These are phyloP conservation scores for Suhomyces bokatorum DNA, from an alignment of 1,139 yeast species.

Conservation along the genomic window DNA sequence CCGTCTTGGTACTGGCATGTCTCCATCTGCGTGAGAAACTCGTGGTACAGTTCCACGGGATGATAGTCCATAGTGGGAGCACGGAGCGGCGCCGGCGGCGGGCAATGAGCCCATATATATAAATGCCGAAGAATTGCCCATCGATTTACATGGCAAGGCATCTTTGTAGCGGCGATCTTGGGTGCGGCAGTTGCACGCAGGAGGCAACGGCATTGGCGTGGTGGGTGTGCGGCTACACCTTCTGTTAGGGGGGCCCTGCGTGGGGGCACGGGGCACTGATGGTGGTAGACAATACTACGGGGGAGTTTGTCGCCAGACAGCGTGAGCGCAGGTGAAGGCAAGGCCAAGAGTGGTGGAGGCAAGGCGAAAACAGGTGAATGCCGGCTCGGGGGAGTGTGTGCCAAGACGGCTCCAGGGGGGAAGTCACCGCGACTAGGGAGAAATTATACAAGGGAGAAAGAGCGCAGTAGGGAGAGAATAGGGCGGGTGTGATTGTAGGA, in stretches of 20 bases:
- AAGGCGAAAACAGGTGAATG: too few relatives aligned
- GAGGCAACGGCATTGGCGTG: constrained; percentile 1
- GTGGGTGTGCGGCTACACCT: constrained; percentile 1
- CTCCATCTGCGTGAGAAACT: constrained; percentile 34
- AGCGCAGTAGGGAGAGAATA: too few relatives aligned
- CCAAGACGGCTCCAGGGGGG: too few relatives aligned
- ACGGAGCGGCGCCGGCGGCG: background rate
- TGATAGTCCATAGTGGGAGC: constrained; percentile 7
- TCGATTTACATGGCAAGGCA: constrained; percentile 7
- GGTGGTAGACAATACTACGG: background rate
- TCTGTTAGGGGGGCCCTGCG: background rate
- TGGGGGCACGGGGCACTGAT: background rate
- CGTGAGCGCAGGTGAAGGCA: too few relatives aligned
- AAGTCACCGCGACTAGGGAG: too few relatives aligned
- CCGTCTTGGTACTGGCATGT: constrained; percentile 24
- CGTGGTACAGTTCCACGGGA: constrained; percentile 31
- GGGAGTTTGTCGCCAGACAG: background rate
- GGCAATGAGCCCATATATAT: background rate
- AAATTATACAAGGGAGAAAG: too few relatives aligned
- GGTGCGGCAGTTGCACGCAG: constrained; percentile 4
- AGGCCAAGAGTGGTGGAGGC: too few relatives aligned
- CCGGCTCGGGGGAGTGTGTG: too few relatives aligned
- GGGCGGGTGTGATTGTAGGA: too few relatives aligned
- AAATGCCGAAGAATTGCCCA: constrained; percentile 7
- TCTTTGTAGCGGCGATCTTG: constrained; percentile 2